Evolutionary conservation across 495 filamentous ascomycete species (phyloP), one percentile per base, ranked within the genome.

Genomic region (Talaromyces thailandensis): DNA sequence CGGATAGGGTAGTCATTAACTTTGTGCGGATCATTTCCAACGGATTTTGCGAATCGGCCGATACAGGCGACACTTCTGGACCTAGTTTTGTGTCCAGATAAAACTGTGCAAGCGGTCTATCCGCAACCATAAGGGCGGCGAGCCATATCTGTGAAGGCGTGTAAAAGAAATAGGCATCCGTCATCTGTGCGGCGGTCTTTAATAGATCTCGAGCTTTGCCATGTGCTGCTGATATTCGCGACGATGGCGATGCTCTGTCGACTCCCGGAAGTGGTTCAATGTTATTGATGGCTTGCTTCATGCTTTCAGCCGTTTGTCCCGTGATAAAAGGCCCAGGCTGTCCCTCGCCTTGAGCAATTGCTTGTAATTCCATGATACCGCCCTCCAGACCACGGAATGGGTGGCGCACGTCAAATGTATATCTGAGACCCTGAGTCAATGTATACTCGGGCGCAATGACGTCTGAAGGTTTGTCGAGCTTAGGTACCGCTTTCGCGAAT

Each of bases 121-220:
- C 94, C 0, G 85, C 88, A 60, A 93, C 76, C 14, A 85, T 76
- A 28, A 97, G 76, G 0, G 92, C 85, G 0, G 91, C 85, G 21
- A 96, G 80, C 87, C 91, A 92, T 70, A 97, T 94, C 72, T 98
- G 94, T 14, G 89, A 88, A 0, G 94, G 95, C 3, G 95, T 96
- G 75, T 90, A 98, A 68, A 96, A 87, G 78, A 98, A 96, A 75
- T 97, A 97, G 23, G 82, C 92, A 68, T 98, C 94, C 26, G 93
- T 93, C 65, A 96, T 82, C 48, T 94, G 76, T 1, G 92, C 90
- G 56, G 89, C 86, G 50, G 83, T 86, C 64, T 91, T 92, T 35
- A 97, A 81, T 43, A 89, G 78, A 3, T 87, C 82, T 50, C 87
- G 84, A 5, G 92, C 89, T 61, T 77, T 82, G 32, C 72, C 76